Evolutionary conservation across 1,284 basidiomycete species (phyloP), one percentile per base, ranked within the genome.

Genomic region (Puccinia coronata): DNA sequence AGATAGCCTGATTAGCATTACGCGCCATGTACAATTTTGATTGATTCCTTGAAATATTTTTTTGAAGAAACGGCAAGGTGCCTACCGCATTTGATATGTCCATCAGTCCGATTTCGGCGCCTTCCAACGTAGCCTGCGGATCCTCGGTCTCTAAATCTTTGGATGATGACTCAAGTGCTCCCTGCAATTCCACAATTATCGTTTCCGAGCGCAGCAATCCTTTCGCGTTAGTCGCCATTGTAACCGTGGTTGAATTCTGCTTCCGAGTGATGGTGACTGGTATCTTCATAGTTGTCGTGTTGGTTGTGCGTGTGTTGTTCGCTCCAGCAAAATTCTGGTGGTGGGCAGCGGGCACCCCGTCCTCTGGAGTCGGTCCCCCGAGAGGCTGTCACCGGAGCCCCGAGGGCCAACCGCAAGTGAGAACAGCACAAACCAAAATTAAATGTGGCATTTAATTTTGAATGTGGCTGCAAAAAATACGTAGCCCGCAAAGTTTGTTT

Each of bases 121-220:
- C 79, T 36, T 71, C 70, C 18, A 70, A 49, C 2, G n/a, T 23
- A 3, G 69, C 25, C n/a, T 28, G 39, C 2, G 57, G 55, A 53
- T 80, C 51, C 9, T 63, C 41, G 47, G 43, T 31, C 41, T 72
- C 43, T 1, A 55, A 4, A 36, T 72, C 57, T 11, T 61, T 47
- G 20, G 39, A 25, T 18, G 79, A 73, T 20, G 59, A 72, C 51
- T 80, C 77, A 16, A 80, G 79, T n/a, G n/a, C 61, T 43, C 79
- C 79, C 71, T 80, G 79, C 12, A 80, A 34, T 73, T 80, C 79
- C 25, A 80, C 70, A 25, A 80, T 80, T 9, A 80, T 67, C 1
- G 79, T 80, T 61, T 80, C 77, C 12, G 53, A 73, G 51, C 34
- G 51, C 6, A 55, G 34, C 36, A 73, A 43, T 1, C 69, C 69